These are phyloP conservation scores for Boletellus emodensis DNA, from an alignment of 768 basidiomycete species.

Conservation along the genomic window DNA sequence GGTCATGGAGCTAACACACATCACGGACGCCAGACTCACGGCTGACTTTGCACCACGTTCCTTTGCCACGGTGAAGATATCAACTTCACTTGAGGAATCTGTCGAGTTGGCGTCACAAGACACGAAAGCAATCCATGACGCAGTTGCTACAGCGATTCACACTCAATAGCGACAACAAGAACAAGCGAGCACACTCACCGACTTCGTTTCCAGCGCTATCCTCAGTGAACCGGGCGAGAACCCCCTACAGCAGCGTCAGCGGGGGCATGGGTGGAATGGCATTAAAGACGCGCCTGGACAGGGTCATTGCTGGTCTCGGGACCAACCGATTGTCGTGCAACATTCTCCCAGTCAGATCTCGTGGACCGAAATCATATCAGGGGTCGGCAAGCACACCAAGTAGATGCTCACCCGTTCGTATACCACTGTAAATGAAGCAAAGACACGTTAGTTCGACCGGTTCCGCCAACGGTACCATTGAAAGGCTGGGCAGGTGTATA, in stretches of 20 bases:
- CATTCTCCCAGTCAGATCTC: slow-evolving; percentile 49
- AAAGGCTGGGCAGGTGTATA: slow-evolving; percentile 75
- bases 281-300: slow-evolving; percentile 45
- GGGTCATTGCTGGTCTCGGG: slow-evolving; percentile 42
- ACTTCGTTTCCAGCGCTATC: slow-evolving; percentile 42
- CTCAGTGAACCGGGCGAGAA: slow-evolving; percentile 81
- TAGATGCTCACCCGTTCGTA: slow-evolving; percentile 40
- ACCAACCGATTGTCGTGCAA: slow-evolving; percentile 60
- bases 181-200: slow-evolving; percentile 44
- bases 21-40: slow-evolving; percentile 39
- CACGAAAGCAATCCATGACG: slow-evolving; percentile 91
- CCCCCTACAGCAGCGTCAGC: slow-evolving; percentile 48
- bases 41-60: slow-evolving; percentile 79
- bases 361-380: slow-evolving; percentile 10
- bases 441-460: slow-evolving; percentile 48
- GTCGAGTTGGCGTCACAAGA: slow-evolving; percentile 80
- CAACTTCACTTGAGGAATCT: slow-evolving; percentile 50
- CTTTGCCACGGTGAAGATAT: slow-evolving; percentile 80
- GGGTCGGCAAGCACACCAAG: not conserved
- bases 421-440: slow-evolving; percentile 61
- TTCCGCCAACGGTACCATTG: slow-evolving; percentile 53
- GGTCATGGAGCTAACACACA: not conserved
- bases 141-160: slow-evolving; percentile 44
- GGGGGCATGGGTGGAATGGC: not conserved
- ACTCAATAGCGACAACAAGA: slow-evolving; percentile 8